phyloP scores from a whole-genome alignment of 192 early-diverging fungal genomes.

The Rhizophagus clarus region DNA sequence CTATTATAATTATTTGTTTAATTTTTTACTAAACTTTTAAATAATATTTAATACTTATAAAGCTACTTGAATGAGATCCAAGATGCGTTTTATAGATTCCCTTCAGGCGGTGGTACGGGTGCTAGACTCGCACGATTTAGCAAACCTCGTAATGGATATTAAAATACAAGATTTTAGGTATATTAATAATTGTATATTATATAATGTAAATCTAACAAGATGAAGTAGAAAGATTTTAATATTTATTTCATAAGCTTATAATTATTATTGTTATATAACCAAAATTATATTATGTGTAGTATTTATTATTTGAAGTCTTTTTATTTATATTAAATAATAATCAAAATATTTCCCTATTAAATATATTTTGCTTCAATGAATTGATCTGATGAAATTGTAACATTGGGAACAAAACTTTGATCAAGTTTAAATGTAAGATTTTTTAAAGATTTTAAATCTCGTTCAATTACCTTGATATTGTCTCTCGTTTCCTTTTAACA shows the following conservation, averaged over 20 bases:
- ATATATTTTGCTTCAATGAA: not conserved
- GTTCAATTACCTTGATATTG: not conserved
- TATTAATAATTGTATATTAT: not conserved
- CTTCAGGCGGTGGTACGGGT: not conserved
- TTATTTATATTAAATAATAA: not conserved
- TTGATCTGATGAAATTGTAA: not conserved
- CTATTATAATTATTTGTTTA: not conserved
- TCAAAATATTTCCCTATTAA: not conserved
- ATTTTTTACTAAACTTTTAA: not conserved
- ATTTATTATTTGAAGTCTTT: not conserved
- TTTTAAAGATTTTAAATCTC: not conserved
- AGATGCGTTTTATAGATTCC: conserved; percentile 30
- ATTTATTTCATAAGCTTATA: no score
- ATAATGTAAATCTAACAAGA: not conserved
- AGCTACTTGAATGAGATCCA: conserved; percentile 36
- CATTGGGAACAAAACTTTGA: not conserved
- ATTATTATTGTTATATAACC: not conserved
- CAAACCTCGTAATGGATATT: not conserved
- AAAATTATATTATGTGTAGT: no score
- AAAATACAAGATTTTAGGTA: not conserved
- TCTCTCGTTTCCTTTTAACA: not conserved
- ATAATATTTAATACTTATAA: not conserved
- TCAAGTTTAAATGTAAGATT: not conserved
- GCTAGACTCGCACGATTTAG: conserved; percentile 10
- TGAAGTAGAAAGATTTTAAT: no score